These are phyloP conservation scores for Trametes versicolor DNA, from an alignment of 1,284 basidiomycete species.

Conservation along the genomic window DNA sequence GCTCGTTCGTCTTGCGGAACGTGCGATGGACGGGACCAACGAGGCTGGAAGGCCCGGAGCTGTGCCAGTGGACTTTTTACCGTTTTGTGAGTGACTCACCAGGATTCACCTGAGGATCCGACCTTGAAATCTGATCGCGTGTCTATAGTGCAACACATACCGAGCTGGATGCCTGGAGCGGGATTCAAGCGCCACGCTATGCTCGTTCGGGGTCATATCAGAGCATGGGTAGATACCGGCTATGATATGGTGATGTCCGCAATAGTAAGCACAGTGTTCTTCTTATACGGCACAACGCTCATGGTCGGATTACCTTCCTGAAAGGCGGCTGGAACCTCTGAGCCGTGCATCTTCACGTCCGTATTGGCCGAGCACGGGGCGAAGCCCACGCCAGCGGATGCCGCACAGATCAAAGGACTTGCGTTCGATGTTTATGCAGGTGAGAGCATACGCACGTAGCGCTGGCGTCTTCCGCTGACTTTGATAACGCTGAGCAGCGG, in stretches of 20 bases:
- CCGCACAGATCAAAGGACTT: constrained; percentile 32
- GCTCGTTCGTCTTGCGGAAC: constrained; percentile 35
- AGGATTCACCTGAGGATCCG: too few relatives aligned
- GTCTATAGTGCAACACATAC: background rate
- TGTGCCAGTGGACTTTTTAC: constrained; percentile 40
- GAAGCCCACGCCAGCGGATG: constrained; percentile 12
- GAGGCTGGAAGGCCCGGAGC: constrained; percentile 36
- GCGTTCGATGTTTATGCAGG: constrained; percentile 34
- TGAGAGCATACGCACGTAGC: background rate
- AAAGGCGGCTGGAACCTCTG: background rate
- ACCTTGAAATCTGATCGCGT: background rate
- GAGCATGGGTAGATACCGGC: constrained; percentile 25
- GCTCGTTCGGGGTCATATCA: constrained; percentile 6
- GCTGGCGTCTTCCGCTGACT: too few relatives aligned
- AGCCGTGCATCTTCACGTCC: background rate
- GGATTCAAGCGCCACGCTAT: constrained; percentile 27
- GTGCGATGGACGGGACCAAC: constrained; percentile 30
- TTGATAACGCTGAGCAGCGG: background rate
- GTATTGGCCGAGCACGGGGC: background rate
- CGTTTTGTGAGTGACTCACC: background rate
- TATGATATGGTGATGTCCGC: constrained; percentile 13
- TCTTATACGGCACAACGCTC: too few relatives aligned
- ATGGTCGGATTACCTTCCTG: too few relatives aligned
- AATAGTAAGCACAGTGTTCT: background rate
- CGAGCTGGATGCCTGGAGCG: constrained; percentile 12